Percentiles rank a stretch among this genome's conserved stretches.
These are phyloP conservation scores for Talaromyces trachyspermus DNA, from an alignment of 495 filamentous ascomycete genomes.

Conservation along the genomic window DNA sequence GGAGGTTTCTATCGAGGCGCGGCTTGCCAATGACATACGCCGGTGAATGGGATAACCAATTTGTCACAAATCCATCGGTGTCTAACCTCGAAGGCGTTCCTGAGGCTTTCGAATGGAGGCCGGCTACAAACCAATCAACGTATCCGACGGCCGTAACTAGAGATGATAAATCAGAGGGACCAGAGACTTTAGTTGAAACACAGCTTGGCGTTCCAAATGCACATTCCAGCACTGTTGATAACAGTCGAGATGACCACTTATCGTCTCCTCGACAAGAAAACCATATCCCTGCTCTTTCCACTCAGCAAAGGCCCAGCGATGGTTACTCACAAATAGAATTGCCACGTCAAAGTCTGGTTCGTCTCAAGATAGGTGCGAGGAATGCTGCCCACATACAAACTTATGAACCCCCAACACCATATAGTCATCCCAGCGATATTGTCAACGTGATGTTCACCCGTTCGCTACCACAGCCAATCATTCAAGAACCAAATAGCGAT, in stretches of 20 bases:
- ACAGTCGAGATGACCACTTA: neutral
- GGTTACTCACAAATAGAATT: neutral
- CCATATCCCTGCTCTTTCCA: neutral
- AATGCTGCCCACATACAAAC: constrained; percentile 10
- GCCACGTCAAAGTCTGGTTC: constrained; percentile 9
- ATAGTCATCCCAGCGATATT: neutral
- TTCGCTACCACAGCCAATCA: neutral
- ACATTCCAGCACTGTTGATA: neutral
- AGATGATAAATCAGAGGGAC: neutral
- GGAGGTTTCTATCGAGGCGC: constrained; percentile 20
- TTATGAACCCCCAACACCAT: neutral
- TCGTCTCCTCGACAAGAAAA: neutral
- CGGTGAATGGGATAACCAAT: constrained; percentile 25
- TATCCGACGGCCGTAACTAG: neutral
- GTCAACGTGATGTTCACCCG: neutral
- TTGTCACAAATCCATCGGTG: constrained; percentile 12
- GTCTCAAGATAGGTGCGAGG: constrained; percentile 10
- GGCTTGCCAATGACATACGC: constrained; percentile 19
- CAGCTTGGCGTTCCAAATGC: neutral
- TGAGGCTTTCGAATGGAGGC: constrained; percentile 17
- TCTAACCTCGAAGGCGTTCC: neutral
- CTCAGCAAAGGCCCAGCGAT: neutral
- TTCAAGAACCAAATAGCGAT: neutral
- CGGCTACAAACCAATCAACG: neutral
- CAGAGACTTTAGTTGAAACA: neutral